Conservation (phyloP, 2,329 filamentous ascomycete species). For the Orbilia javanica region DNA sequence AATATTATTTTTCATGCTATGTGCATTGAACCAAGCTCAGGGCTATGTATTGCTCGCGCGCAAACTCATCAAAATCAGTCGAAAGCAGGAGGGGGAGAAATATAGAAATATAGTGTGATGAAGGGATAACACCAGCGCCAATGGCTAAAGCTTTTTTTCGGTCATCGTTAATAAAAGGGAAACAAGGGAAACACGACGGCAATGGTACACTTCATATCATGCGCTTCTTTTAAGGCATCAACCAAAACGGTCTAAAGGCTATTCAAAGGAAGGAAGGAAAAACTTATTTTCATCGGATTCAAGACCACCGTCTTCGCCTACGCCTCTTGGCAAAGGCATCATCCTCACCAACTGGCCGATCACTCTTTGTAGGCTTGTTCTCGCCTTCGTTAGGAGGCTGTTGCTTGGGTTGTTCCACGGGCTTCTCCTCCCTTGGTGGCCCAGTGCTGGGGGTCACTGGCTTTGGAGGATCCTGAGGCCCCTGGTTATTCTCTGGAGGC, state of each 20-base stretch:
- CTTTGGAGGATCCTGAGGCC: not conserved
- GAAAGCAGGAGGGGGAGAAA: not conserved
- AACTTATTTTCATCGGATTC: not conserved
- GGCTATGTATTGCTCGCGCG: slow-evolving; percentile 7
- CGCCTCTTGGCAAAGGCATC: slow-evolving; percentile 35
- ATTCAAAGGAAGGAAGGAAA: slow-evolving; percentile 4
- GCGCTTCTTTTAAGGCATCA: slow-evolving; percentile 12
- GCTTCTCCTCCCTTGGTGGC: slow-evolving; percentile 1
- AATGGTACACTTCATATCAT: slow-evolving; percentile 14
- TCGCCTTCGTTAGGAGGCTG: slow-evolving; percentile 3
- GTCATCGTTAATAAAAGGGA: not conserved
- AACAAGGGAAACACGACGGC: not conserved
- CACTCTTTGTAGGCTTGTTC: not conserved
- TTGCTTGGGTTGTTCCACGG: slow-evolving; percentile 6
- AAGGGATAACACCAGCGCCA: slow-evolving; percentile 3
- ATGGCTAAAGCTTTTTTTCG: slow-evolving; percentile 10
- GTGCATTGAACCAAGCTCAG: slow-evolving; percentile 1
- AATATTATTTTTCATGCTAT: not conserved
- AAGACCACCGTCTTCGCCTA: slow-evolving; percentile 9
- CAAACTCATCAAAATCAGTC: slow-evolving; percentile 14
- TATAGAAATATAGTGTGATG: not conserved
- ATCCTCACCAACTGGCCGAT: slow-evolving; percentile 20
- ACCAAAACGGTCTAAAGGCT: slow-evolving; percentile 1
- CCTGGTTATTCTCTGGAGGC: not conserved
- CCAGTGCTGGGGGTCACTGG: not conserved